Percentiles rank a stretch among this genome's conserved stretches.
phyloP scores from a whole-genome alignment of 179 eudicot genomes.

The Heliamphora pulchella region DNA sequence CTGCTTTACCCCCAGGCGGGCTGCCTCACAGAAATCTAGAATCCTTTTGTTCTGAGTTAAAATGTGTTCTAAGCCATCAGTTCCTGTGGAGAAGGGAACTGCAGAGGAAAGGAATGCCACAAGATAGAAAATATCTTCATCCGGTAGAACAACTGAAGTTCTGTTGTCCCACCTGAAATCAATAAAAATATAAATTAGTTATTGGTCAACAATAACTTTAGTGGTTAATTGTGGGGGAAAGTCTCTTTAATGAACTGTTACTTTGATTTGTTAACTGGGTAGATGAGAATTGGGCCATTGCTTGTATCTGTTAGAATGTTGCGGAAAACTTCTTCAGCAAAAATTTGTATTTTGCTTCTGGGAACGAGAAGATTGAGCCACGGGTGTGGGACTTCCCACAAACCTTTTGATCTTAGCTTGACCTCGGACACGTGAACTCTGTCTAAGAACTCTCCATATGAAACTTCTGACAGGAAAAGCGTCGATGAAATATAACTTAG shows the following conservation, averaged over 20 bases:
- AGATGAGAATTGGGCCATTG: slow-evolving; percentile 80
- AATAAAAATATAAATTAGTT: too few relatives aligned
- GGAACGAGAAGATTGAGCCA: slow-evolving; percentile 91
- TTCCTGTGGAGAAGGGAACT: slow-evolving; percentile 41
- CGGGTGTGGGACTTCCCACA: slow-evolving; percentile 92
- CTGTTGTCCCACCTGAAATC: slow-evolving; percentile 42
- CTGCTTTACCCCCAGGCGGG: slow-evolving; percentile 56
- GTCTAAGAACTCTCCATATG: slow-evolving; percentile 70
- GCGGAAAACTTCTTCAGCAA: slow-evolving; percentile 61
- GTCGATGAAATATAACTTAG: slow-evolving; percentile 54
- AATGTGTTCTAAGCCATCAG: slow-evolving; percentile 39
- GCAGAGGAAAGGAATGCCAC: slow-evolving; percentile 57
- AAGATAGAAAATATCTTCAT: slow-evolving; percentile 51
- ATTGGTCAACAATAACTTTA: too few relatives aligned
- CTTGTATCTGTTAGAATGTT: slow-evolving; percentile 60
- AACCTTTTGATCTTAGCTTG: slow-evolving; percentile 59
- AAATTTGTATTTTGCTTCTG: slow-evolving; percentile 47
- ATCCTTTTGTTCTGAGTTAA: slow-evolving; percentile 44
- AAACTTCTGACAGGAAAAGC: slow-evolving; percentile 52
- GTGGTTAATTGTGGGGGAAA: too few relatives aligned
- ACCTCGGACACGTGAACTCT: slow-evolving; percentile 71
- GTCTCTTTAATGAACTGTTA: slow-evolving; percentile 17
- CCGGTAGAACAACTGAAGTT: slow-evolving; percentile 59
- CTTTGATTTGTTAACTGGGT: slow-evolving; percentile 84
- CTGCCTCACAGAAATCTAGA: slow-evolving; percentile 41